Conservation (phyloP, 176 grass and related monocot genomes). For the Bonia amplexicaulis region DNA sequence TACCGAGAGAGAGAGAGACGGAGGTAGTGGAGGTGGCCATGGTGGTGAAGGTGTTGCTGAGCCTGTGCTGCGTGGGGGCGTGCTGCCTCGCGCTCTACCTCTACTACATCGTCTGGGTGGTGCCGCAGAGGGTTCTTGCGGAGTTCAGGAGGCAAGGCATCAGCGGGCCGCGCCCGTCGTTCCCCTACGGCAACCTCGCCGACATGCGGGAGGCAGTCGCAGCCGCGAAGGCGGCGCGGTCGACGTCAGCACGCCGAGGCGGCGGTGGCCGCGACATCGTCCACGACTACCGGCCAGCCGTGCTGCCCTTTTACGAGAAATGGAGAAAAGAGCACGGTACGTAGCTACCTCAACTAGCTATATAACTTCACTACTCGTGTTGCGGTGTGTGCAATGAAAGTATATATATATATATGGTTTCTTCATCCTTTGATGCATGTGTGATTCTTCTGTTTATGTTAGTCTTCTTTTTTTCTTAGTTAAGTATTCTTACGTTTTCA, state of each 20-base stretch:
- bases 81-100: constrained; percentile 66
- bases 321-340: constrained; percentile 86
- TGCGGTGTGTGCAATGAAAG: background rate
- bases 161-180: constrained; percentile 55
- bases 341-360: background rate
- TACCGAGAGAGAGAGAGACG: background rate
- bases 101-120: constrained; percentile 59
- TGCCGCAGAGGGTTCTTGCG: constrained; percentile 53
- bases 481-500: background rate
- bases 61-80: constrained; percentile 45
- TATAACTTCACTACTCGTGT: background rate
- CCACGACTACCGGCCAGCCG: constrained; percentile 71
- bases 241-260: background rate
- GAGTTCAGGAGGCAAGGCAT: constrained; percentile 63
- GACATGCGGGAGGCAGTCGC: constrained; percentile 58
- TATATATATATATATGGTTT: background rate
- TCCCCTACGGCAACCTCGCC: constrained; percentile 78
- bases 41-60: constrained; percentile 36
- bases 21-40: constrained; percentile 17
- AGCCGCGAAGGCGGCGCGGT: constrained; percentile 9
- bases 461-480: background rate
- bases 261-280: constrained; percentile 20
- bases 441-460: background rate
- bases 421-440: background rate
- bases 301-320: constrained; percentile 86